These are phyloP conservation scores for Hymenoscyphus occultus DNA, from an alignment of 2,329 filamentous ascomycete species.

Conservation along the genomic window DNA sequence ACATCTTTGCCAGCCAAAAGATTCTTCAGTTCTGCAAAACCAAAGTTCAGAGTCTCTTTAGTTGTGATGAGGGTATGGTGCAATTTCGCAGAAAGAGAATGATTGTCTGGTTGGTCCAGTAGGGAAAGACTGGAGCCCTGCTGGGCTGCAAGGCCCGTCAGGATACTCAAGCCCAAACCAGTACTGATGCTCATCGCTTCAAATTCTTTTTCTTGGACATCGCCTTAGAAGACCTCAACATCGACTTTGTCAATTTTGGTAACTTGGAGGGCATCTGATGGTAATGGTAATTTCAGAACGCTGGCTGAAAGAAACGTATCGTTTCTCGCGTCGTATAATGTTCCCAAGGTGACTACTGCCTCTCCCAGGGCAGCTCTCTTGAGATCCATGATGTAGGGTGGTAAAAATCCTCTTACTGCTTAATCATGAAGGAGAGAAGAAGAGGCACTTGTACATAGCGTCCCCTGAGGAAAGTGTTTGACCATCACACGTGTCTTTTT, in stretches of 20 bases:
- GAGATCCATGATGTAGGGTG: background rate
- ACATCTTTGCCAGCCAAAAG: slow-evolving; percentile 10
- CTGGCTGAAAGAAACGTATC: slow-evolving; percentile 22
- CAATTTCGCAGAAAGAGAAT: slow-evolving; percentile 18
- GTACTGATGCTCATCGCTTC: slow-evolving; percentile 18
- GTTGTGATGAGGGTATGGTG: slow-evolving; percentile 19
- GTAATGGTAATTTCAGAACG: slow-evolving; percentile 15
- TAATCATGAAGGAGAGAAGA: background rate
- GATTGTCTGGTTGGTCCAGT: slow-evolving; percentile 14
- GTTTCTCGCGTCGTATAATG: slow-evolving; percentile 25
- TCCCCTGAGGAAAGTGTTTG: background rate
- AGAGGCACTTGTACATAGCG: background rate
- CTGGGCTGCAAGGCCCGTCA: slow-evolving; percentile 20
- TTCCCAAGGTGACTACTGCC: slow-evolving; percentile 20
- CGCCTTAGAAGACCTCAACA: slow-evolving; percentile 12
- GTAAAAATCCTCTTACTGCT: background rate
- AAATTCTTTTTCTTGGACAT: slow-evolving; percentile 23
- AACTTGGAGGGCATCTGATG: slow-evolving; percentile 10
- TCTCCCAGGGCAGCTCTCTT: slow-evolving; percentile 23
- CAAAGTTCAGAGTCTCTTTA: slow-evolving; percentile 20
- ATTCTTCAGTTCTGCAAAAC: slow-evolving; percentile 8
- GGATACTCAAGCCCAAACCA: slow-evolving; percentile 24
- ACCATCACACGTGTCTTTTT: no score
- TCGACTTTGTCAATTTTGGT: background rate
- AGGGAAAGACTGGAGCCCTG: slow-evolving; percentile 21